phyloP scores from a whole-genome alignment of 805 yeast genomes.

The Candida pini region DNA sequence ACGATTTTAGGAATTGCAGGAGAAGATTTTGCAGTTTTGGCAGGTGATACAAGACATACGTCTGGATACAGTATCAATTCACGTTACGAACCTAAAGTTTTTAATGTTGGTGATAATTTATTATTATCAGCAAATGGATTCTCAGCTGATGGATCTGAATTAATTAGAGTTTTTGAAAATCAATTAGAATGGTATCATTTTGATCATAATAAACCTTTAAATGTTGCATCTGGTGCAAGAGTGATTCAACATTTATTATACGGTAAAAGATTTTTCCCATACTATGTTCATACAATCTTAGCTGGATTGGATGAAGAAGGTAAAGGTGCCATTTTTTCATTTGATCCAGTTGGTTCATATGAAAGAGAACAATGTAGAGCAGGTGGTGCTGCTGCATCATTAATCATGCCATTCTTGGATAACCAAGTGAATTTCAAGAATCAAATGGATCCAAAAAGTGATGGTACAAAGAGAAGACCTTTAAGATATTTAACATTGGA shows the following conservation, averaged over 20 bases:
- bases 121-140: conserved; percentile 92
- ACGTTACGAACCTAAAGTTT: conserved; percentile 85
- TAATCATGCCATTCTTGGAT: conserved; percentile 96
- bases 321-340: conserved; percentile 90
- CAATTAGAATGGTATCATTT: conserved; percentile 90
- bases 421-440: conserved; percentile 95
- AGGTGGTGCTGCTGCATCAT: conserved; percentile 94
- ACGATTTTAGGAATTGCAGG: conserved; percentile 97
- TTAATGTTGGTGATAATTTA: conserved; percentile 81
- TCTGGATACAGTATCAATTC: conserved; percentile 92
- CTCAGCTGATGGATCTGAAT: conserved; percentile 89
- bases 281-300: conserved; percentile 89
- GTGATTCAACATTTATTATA: conserved; percentile 84
- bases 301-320: conserved; percentile 93
- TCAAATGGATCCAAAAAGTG: conserved; percentile 75
- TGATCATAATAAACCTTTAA: conserved; percentile 69
- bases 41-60: conserved; percentile 98
- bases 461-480: conserved; percentile 60
- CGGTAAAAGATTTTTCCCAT: conserved; percentile 94
- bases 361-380: conserved; percentile 97
- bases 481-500: conserved; percentile 66
- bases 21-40: conserved; percentile 91
- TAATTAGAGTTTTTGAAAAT: conserved; percentile 66
- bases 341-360: conserved; percentile 96
- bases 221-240: conserved; percentile 76